Conservation (phyloP, 2,329 filamentous ascomycete genomes). For the Pseudonectria foliicola region DNA sequence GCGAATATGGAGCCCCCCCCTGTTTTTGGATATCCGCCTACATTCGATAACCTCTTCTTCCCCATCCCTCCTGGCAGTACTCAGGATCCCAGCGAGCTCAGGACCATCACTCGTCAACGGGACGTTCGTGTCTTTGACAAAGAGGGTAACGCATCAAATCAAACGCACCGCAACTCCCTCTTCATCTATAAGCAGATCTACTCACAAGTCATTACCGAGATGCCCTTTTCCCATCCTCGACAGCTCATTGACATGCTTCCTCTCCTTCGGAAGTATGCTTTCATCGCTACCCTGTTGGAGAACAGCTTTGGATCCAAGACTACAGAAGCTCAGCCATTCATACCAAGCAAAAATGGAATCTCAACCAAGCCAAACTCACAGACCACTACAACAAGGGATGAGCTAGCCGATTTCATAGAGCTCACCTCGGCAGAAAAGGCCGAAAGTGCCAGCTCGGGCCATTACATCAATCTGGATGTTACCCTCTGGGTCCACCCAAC, state of each 20-base stretch:
- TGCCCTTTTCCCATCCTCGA: constrained; percentile 71
- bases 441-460: constrained; percentile 4
- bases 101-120: constrained; percentile 45
- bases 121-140: constrained; percentile 36
- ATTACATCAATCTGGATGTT: constrained; percentile 39
- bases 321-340: constrained; percentile 10
- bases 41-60: constrained; percentile 53
- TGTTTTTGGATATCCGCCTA: constrained; percentile 31
- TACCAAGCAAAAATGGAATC: constrained; percentile 3
- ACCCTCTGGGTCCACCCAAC: constrained; percentile 44
- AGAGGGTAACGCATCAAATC: constrained; percentile 23
- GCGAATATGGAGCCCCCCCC: constrained; percentile 40
- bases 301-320: constrained; percentile 47
- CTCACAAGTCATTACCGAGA: constrained; percentile 55
- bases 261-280: constrained; percentile 66
- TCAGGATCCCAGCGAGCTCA: constrained; percentile 51
- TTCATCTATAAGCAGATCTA: constrained; percentile 68
- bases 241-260: constrained; percentile 72
- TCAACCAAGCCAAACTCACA: constrained; percentile 4
- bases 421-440: not conserved
- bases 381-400: constrained; percentile 23
- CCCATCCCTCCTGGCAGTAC: constrained; percentile 41
- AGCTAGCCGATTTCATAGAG: constrained; percentile 27
- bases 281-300: constrained; percentile 57
- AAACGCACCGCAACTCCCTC: constrained; percentile 51